Evolutionary conservation across 495 filamentous ascomycete genomes (phyloP).

Genomic region (Umbilicaria muhlenbergii): DNA sequence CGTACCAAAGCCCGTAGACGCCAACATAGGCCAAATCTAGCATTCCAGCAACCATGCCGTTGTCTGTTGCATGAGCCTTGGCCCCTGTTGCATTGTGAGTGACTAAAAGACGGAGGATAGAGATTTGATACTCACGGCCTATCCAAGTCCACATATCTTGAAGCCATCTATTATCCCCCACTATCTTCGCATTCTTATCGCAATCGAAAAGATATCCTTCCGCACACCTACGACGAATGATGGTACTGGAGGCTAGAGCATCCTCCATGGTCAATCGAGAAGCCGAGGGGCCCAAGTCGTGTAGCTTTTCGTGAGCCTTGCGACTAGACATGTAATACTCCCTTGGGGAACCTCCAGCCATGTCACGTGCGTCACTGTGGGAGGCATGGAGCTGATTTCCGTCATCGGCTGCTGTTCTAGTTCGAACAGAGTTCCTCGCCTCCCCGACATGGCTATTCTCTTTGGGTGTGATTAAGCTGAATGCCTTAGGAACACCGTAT

Average conservation of each 20-base stretch:
- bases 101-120: background rate
- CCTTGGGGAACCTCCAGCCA: background rate
- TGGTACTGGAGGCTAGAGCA: slow-evolving; percentile 26
- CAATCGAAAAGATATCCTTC: slow-evolving; percentile 73
- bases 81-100: slow-evolving; percentile 36
- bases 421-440: background rate
- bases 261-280: slow-evolving; percentile 21
- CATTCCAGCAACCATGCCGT: slow-evolving; percentile 56
- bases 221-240: slow-evolving; percentile 38
- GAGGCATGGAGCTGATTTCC: too few relatives aligned
- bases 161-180: slow-evolving; percentile 58
- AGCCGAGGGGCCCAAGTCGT: slow-evolving; percentile 17
- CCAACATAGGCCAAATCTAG: slow-evolving; percentile 80
- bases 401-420: too few relatives aligned
- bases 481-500: background rate
- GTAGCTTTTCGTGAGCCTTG: slow-evolving; percentile 23
- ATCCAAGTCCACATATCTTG: slow-evolving; percentile 68
- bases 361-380: too few relatives aligned
- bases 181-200: slow-evolving; percentile 46
- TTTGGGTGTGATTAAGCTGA: background rate
- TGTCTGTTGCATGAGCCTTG: slow-evolving; percentile 42
- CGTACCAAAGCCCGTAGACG: slow-evolving; percentile 64
- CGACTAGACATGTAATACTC: slow-evolving; percentile 26
- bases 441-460: background rate
- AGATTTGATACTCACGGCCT: slow-evolving; percentile 32